Base-by-base conservation (phyloP, 768 basidiomycete genomes). In the Phylloporus sp. region DNA sequence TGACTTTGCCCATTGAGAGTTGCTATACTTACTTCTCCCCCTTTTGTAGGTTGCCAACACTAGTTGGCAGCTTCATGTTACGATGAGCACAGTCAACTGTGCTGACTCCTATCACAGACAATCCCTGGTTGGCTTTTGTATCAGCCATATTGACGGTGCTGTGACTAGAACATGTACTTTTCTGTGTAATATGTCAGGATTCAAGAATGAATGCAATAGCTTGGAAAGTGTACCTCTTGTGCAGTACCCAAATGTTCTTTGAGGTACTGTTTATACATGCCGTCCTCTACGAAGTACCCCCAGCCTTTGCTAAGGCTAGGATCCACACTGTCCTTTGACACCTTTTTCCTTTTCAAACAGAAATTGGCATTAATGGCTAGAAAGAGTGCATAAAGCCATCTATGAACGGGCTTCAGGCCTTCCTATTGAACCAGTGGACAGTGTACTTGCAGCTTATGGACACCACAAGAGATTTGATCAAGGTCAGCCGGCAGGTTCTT, bases 331-430 rank as follows among this genome's bases (percentile, higher is more conserved):
- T 57, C 55, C 11, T 45, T 59, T 1, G 49, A 60, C 0, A 60
- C 57, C 5, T 49, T 46, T 32, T 53, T 56, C 4, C 52, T 50
- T 43, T 68, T 66, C 26, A 68, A 39, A 6, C 62, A 53, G 41
- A 71, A 70, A 53, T 64, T 65, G 3, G 68, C 66, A 43, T 71
- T 66, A 6, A 63, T 57, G 0, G 62, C 63, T 2, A 69, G 2
- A 29, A 64, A 63, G 15, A 65, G 20, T 0, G 53, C 50, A 52
- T 66, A 69, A 1, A 52, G 13, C 57, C 52, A 63, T 13, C 61
- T 60, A 6, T 26, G 5, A 22, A 23, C 13, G 18, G 5, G 28
- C 40, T 8, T 18, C 4, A 9, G 11, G 22, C n/a, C 5, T 18
- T 12, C 22, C 6, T 5, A 23, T 24, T 22, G 2, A 26, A 35